Evolutionary conservation across 176 grass and related monocot species (phyloP).

Genomic region (Typha latifolia): DNA sequence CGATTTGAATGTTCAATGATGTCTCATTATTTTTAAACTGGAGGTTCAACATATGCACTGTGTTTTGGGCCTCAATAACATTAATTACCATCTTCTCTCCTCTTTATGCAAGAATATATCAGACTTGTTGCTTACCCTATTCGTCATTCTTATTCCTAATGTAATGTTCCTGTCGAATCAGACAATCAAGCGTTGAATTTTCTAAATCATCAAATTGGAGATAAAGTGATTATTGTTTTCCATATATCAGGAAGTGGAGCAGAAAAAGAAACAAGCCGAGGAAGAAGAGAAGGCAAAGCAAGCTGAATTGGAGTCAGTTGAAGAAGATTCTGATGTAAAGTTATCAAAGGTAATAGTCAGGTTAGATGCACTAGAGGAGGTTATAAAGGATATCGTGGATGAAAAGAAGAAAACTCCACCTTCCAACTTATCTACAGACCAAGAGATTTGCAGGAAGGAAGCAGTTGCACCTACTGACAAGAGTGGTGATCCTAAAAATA

Average conservation of each 20-base stretch:
- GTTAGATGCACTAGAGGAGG: conserved; percentile 61
- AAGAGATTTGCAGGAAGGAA: neutral
- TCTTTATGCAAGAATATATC: too few species aligned
- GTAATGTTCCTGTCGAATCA: neutral
- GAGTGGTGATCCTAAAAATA: neutral
- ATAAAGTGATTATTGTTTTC: conserved; percentile 15
- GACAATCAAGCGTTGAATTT: neutral
- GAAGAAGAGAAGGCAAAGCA: conserved; percentile 59
- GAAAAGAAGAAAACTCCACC: conserved; percentile 41
- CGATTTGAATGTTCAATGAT: too few species aligned
- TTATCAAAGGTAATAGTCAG: conserved; percentile 45
- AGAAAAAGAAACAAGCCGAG: conserved; percentile 49
- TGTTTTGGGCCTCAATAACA: too few species aligned
- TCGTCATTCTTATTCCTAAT: conserved; percentile 2
- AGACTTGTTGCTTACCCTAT: too few species aligned
- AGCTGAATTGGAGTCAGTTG: conserved; percentile 42
- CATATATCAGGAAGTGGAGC: conserved; percentile 53
- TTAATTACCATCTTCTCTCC: too few species aligned
- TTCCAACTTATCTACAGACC: conserved; percentile 13
- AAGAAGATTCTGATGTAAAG: conserved; percentile 50
- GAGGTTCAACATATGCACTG: too few species aligned
- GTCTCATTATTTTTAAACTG: too few species aligned
- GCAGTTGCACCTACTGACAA: conserved; percentile 1
- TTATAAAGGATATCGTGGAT: conserved; percentile 49
- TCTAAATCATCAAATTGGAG: neutral